phyloP scores from a whole-genome alignment of 176 grass and related monocot species.

The Tuctoria greenei region DNA sequence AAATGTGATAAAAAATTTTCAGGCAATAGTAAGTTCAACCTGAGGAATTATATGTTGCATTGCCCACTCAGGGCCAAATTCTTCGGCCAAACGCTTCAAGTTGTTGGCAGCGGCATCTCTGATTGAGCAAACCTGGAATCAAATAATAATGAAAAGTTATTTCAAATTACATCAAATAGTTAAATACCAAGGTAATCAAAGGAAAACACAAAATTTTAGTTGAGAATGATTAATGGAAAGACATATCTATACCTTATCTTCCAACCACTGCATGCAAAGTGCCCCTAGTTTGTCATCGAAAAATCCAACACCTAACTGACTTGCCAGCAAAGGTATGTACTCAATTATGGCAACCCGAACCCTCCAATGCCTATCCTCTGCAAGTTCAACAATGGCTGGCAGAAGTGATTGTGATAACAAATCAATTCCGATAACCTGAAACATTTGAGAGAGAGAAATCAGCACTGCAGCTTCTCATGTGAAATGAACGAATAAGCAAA shows the following conservation, averaged over 20 bases:
- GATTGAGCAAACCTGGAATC: slow-evolving; percentile 71
- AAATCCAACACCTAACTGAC: slow-evolving; percentile 79
- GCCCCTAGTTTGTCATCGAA: slow-evolving; percentile 81
- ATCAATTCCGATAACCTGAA: slow-evolving; percentile 86
- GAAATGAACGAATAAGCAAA: not conserved
- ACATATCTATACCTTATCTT: slow-evolving; percentile 64
- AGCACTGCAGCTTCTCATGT: not conserved
- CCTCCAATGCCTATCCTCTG: slow-evolving; percentile 83
- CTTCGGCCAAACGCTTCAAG: slow-evolving; percentile 79
- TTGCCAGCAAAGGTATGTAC: slow-evolving; percentile 80
- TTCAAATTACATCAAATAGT: not conserved
- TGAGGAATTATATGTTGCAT: slow-evolving; percentile 85
- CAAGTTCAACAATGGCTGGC: slow-evolving; percentile 75
- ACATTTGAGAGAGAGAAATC: not conserved
- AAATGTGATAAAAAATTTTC: not conserved
- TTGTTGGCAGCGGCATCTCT: slow-evolving; percentile 86
- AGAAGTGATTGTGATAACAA: slow-evolving; percentile 75
- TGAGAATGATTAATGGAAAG: not conserved
- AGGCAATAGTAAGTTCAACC: slow-evolving; percentile 27
- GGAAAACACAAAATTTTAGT: not conserved
- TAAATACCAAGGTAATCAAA: not conserved
- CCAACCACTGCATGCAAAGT: slow-evolving; percentile 92
- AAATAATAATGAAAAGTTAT: not conserved
- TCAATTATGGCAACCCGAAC: slow-evolving; percentile 87
- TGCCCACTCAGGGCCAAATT: slow-evolving; percentile 80